Evolutionary conservation across 495 filamentous ascomycete species (phyloP).

Genomic region (Pyrenopolyporus hunteri): DNA sequence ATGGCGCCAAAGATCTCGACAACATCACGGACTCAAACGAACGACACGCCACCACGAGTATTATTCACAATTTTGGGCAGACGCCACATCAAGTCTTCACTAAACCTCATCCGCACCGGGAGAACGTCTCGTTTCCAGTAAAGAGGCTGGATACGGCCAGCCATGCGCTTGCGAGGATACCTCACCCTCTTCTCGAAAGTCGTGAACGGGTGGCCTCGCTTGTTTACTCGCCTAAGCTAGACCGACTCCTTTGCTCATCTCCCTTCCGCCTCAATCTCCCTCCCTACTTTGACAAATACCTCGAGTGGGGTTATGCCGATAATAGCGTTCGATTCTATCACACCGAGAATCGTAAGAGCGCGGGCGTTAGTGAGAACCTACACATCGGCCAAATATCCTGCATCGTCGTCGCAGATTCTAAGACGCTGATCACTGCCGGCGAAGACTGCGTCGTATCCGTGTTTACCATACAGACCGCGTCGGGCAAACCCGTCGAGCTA

Average conservation of each 20-base stretch:
- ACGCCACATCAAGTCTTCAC: slow-evolving; percentile 95
- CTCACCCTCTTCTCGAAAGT: slow-evolving; percentile 80
- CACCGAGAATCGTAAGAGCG: slow-evolving; percentile 68
- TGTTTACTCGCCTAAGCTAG: slow-evolving; percentile 77
- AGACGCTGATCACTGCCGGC: slow-evolving; percentile 87
- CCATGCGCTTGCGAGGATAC: slow-evolving; percentile 77
- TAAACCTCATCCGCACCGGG: slow-evolving; percentile 74
- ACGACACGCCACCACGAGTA: slow-evolving; percentile 83
- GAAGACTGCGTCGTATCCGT: slow-evolving; percentile 89
- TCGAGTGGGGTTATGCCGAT: slow-evolving; percentile 97
- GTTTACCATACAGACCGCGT: slow-evolving; percentile 66
- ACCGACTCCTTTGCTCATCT: slow-evolving; percentile 83
- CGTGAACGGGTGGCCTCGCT: slow-evolving; percentile 80
- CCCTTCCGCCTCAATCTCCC: slow-evolving; percentile 85
- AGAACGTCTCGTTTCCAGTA: slow-evolving; percentile 65
- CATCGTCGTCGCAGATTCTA: slow-evolving; percentile 83
- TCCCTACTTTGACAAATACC: slow-evolving; percentile 83
- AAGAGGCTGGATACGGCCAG: slow-evolving; percentile 79
- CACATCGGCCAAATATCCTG: slow-evolving; percentile 86
- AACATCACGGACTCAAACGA: slow-evolving; percentile 88
- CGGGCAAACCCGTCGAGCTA: slow-evolving; percentile 74
- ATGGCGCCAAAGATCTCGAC: slow-evolving; percentile 90
- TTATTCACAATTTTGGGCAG: slow-evolving; percentile 98
- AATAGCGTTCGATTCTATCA: slow-evolving; percentile 89
- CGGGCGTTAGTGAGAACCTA: slow-evolving; percentile 90